Evolutionary conservation across 306 rosid species (phyloP).

Genomic region (Cicer cuneatum): DNA sequence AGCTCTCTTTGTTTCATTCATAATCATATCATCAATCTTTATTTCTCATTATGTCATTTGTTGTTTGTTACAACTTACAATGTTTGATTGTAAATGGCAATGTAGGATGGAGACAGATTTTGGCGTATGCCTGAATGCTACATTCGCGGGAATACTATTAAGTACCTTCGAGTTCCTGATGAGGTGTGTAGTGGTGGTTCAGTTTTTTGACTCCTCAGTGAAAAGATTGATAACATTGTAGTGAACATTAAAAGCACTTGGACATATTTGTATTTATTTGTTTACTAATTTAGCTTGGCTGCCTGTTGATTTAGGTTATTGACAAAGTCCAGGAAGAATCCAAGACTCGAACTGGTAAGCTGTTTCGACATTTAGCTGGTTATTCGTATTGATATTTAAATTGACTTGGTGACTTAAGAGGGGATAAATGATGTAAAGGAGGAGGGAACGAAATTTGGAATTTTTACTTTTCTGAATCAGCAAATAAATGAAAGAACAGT

Average conservation of each 20-base stretch:
- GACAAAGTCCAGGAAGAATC: constrained; percentile 99
- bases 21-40: constrained; percentile 4
- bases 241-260: background rate
- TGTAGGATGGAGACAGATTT: constrained; percentile 97
- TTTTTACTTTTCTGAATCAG: constrained; percentile 6
- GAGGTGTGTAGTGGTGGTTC: constrained; percentile 61
- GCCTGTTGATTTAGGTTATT: constrained; percentile 68
- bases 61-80: constrained; percentile 21
- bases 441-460: background rate
- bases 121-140: constrained; percentile 99
- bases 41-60: background rate
- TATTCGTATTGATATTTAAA: constrained; percentile 36
- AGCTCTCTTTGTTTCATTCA: background rate
- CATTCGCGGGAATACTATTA: constrained; percentile 93
- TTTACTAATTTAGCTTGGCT: constrained; percentile 38
- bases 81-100: constrained; percentile 27
- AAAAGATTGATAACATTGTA: constrained; percentile 8
- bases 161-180: constrained; percentile 97
- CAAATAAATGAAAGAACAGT: background rate
- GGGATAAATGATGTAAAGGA: background rate
- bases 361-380: constrained; percentile 2
- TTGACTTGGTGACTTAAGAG: constrained; percentile 5
- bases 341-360: constrained; percentile 84
- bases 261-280: constrained; percentile 7
- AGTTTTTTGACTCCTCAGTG: background rate